Base-by-base conservation (phyloP, 306 rosid species). In the Senna tora region DNA sequence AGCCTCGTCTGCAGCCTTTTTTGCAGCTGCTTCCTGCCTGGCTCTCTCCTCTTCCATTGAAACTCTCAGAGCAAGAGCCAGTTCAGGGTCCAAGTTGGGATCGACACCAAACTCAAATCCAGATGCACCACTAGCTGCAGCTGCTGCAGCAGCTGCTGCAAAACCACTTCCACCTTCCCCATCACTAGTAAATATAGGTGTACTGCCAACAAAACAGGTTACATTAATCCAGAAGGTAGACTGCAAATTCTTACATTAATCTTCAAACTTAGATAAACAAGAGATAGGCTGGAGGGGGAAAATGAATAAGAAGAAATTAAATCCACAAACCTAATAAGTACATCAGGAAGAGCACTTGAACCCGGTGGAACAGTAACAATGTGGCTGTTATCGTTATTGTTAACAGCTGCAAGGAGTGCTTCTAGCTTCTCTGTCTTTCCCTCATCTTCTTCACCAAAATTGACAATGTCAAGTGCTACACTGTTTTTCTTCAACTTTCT, bases 31-130 rank as follows among this genome's bases (percentile, higher is more conserved):
- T 82, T 93, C 98, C 61, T 93, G 98, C 65, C 98, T 86, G 49
- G 97, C 98, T 84, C 98, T 89, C 84, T 93, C 98, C 80, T 93
- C 98, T 82, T 93, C 98, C 98, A 93, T 93, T 47, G 98, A 93
- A 77, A 93, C 98, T 83, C 98, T 89, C 34, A 93, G 89, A 79
- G 98, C 98, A 81, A 93, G 98, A 76, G 98, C 98, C 77, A 93
- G 86, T 75, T 93, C 98, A 25, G 98, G 98, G 73, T 93, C 98
- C 82, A 93, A 79, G 89, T 93, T 93, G 14, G 98, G 98, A 86
- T 93, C 98, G 53, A 93, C 98, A 14, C 98, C 98, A 34, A 93
- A 93, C 65, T 93, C 98, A 90, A 76, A 93, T 50, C 98, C 96
- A 80, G 97, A 84, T 51, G 77, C 87, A 73, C 92, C 94, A 56